Percentiles rank a stretch among this genome's conserved stretches.
These are phyloP conservation scores for Pythium vanterpoolii DNA, from an alignment of 352 stramenopile species.

Conservation along the genomic window DNA sequence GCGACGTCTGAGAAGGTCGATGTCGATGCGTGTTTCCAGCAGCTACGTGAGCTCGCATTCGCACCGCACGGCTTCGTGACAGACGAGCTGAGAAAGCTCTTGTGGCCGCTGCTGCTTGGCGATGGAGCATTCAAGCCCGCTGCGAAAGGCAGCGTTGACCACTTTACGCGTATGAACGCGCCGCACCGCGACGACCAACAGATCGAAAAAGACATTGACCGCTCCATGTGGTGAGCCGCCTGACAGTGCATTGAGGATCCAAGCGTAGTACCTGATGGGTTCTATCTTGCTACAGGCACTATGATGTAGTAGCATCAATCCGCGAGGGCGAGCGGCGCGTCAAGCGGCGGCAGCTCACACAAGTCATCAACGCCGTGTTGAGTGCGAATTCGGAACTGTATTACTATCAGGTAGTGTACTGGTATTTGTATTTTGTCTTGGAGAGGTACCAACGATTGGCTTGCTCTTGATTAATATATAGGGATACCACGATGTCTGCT, in stretches of 20 bases:
- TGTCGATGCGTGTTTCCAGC: slow-evolving; percentile 35
- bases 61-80: slow-evolving; percentile 50
- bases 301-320: slow-evolving; percentile 57
- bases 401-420: slow-evolving; percentile 64
- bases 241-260: not conserved
- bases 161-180: slow-evolving; percentile 15
- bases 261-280: not conserved
- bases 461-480: no score
- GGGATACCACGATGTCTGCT: slow-evolving; percentile 93
- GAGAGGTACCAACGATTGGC: no score
- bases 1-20: slow-evolving; percentile 1
- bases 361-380: slow-evolving; percentile 58
- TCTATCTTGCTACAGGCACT: slow-evolving; percentile 42
- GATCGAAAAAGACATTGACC: slow-evolving; percentile 84
- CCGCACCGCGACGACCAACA: slow-evolving; percentile 62
- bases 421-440: not conserved
- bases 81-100: slow-evolving; percentile 44
- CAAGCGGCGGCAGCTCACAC: slow-evolving; percentile 59
- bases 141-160: slow-evolving; percentile 1
- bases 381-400: slow-evolving; percentile 47
- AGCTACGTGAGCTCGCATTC: slow-evolving; percentile 62
- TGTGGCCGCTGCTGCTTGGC: slow-evolving; percentile 67
- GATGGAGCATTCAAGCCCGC: slow-evolving; percentile 9
- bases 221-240: slow-evolving; percentile 54
- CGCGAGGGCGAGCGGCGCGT: slow-evolving; percentile 56